Evolutionary conservation across 352 stramenopile genomes (phyloP), one percentile per base, ranked within the genome.

Genomic region (Globisporangium nagaii): DNA sequence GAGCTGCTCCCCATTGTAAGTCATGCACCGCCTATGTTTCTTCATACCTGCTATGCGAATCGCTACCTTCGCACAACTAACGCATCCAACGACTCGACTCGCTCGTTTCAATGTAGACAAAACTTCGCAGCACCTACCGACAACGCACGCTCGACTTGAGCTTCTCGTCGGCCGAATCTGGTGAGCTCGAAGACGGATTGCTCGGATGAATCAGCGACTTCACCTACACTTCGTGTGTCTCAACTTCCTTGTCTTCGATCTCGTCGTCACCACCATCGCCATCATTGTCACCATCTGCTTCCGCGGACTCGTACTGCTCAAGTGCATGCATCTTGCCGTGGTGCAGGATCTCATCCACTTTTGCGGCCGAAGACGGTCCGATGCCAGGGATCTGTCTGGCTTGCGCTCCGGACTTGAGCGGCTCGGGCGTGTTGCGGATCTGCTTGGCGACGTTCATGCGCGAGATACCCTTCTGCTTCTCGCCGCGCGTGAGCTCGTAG

Each of bases 361-460:
- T 77, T 1, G 58, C 41, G 2, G 68, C 71, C 3, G 68, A 61
- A 1, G 67, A 76, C 1, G 53, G 56, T 1, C 70, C 70, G 0
- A 79, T 65, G 9, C 60, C 65, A 5, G 58, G 62, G 2, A 76
- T 49, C 15, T 54, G n/a, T 9, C 52, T 28, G 6, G 62, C 65
- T 13, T 75, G 58, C 0, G 50, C 55, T 2, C 68, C 68, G 1
- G 71, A 77, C n/a, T 25, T 58, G 46, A 80, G 62, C 3, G 62
- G 49, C 25, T 65, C 44, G 2, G 58, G 34, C 1, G 55, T 47
- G 20, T 66, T 60, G 12, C 70, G 70, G 19, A 79, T 65, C 34
- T 74, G 49, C 36, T 79, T 79, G 15, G 70, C 70, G 0, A 70
- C 67, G 2, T 58, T 63, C 67, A 79, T 76, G 22, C 70, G 56